A percentile compares a stretch with the other conserved stretches of the same genome.
phyloP scores from a whole-genome alignment of 1,284 basidiomycete species.

The Trichosporon ovoides region DNA sequence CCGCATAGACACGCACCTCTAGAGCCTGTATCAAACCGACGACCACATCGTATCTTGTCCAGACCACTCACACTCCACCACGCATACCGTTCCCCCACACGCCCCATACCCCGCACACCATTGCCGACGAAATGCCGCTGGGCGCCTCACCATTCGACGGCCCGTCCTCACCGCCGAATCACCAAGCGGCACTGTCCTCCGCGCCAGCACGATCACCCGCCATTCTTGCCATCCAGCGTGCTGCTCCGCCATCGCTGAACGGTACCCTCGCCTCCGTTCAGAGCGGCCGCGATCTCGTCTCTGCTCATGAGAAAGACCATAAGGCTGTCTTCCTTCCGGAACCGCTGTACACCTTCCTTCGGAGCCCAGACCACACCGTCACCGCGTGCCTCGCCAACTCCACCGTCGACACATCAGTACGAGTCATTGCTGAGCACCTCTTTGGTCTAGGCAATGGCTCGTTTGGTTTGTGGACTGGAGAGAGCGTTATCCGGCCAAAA shows the following conservation, averaged over 20 bases:
- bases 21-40: too few relatives aligned
- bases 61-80: too few relatives aligned
- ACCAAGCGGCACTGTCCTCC: neutral
- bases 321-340: conserved; percentile 16
- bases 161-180: too few relatives aligned
- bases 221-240: conserved; percentile 13
- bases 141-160: too few relatives aligned
- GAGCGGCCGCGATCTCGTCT: conserved; percentile 17
- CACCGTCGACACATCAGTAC: conserved; percentile 21
- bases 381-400: conserved; percentile 19
- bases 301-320: conserved; percentile 7
- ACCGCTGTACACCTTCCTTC: conserved; percentile 20
- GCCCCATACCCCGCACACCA: too few relatives aligned
- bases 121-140: too few relatives aligned
- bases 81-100: too few relatives aligned
- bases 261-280: conserved; percentile 4
- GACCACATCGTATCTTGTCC: too few relatives aligned
- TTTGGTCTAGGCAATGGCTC: conserved; percentile 20
- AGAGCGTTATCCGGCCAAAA: neutral
- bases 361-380: conserved; percentile 17
- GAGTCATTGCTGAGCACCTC: conserved; percentile 25
- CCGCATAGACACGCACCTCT: too few relatives aligned
- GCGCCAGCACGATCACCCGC: conserved; percentile 9
- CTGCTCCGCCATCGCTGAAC: conserved; percentile 5
- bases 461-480: conserved; percentile 16